Conservation (phyloP, 73 alveolate genomes). For the Halteria grandinella region DNA sequence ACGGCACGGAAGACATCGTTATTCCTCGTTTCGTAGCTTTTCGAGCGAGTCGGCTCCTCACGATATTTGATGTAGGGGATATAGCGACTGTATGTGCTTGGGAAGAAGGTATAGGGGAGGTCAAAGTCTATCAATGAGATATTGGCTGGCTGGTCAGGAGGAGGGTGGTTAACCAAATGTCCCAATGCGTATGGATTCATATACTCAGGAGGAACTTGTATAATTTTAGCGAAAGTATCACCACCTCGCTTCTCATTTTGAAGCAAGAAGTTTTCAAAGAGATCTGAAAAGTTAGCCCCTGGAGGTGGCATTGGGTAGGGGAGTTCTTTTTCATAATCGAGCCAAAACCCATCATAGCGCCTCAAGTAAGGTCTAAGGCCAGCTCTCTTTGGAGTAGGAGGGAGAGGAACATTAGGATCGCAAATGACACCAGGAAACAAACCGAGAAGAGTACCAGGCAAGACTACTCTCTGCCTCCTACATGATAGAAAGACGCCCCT, state of each 20-base stretch:
- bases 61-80: constrained; percentile 64
- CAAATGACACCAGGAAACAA: constrained; percentile 73
- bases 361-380: constrained; percentile 52
- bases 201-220: constrained; percentile 59
- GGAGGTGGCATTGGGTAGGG: constrained; percentile 68
- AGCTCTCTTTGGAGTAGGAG: constrained; percentile 19
- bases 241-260: constrained; percentile 7
- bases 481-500: constrained; percentile 66
- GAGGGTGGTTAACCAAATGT: constrained; percentile 80
- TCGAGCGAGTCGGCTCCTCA: constrained; percentile 1
- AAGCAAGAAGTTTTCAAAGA: not conserved
- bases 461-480: constrained; percentile 12
- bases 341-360: constrained; percentile 67
- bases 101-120: constrained; percentile 72
- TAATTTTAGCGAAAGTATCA: not conserved
- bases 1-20: constrained; percentile 44
- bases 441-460: constrained; percentile 79
- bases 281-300: constrained; percentile 23
- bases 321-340: constrained; percentile 52
- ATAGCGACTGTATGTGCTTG: constrained; percentile 45
- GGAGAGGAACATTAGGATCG: constrained; percentile 41
- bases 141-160: constrained; percentile 69
- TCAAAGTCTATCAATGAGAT: constrained; percentile 68
- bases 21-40: constrained; percentile 1
- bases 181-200: constrained; percentile 76